These are phyloP conservation scores for Chytriomyces confervae DNA, from an alignment of 192 early-diverging fungal genomes.

Conservation along the genomic window DNA sequence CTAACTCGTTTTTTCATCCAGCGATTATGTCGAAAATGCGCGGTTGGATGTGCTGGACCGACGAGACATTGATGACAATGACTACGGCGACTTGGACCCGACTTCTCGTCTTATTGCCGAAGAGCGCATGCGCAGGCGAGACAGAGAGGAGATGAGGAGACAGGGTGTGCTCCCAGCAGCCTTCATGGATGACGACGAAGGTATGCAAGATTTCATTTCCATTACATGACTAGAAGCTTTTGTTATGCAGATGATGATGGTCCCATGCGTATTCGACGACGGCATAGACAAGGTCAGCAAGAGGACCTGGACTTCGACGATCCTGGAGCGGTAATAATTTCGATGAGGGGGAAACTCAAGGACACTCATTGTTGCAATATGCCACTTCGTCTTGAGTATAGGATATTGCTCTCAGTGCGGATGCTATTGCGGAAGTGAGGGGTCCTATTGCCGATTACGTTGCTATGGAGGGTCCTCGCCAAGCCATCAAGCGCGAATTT, in stretches of 20 bases:
- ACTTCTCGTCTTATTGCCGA: constrained; percentile 76
- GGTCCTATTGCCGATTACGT: constrained; percentile 87
- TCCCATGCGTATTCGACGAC: constrained; percentile 55
- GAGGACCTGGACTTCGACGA: constrained; percentile 63
- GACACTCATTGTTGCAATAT: background rate
- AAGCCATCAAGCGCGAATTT: constrained; percentile 86
- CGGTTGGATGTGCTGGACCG: constrained; percentile 79
- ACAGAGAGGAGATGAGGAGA: constrained; percentile 68
- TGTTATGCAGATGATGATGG: constrained; percentile 43
- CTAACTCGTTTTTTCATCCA: constrained; percentile 34
- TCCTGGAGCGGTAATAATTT: constrained; percentile 54
- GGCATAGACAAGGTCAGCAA: constrained; percentile 62
- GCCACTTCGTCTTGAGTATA: background rate
- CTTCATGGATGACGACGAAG: constrained; percentile 81
- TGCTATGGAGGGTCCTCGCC: constrained; percentile 79
- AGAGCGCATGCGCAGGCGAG: constrained; percentile 77
- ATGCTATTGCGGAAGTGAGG: constrained; percentile 84
- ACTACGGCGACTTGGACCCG: constrained; percentile 75
- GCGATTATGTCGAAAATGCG: constrained; percentile 82
- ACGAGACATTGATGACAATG: constrained; percentile 74
- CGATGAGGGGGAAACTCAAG: background rate
- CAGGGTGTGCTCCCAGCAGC: constrained; percentile 87
- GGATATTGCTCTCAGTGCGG: constrained; percentile 63
- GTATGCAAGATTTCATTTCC: constrained; percentile 20
- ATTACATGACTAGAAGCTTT: background rate